These are phyloP conservation scores for Lentinula aciculospora DNA, from an alignment of 768 basidiomycete genomes.

Conservation along the genomic window DNA sequence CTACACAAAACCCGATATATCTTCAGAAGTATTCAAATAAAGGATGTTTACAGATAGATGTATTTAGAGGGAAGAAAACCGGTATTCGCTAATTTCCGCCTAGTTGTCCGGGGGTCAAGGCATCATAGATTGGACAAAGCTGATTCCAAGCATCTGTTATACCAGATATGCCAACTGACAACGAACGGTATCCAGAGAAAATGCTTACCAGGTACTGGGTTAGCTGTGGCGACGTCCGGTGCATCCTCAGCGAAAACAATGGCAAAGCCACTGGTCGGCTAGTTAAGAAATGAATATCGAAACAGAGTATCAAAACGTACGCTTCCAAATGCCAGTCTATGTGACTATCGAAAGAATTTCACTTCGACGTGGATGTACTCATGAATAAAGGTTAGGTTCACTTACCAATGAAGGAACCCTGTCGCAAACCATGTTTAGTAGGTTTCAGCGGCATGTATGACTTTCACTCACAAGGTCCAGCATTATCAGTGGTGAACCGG, in stretches of 20 bases:
- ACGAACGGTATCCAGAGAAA: neutral
- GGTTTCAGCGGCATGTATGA: neutral
- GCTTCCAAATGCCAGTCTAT: constrained; percentile 30
- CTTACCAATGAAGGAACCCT: constrained; percentile 24
- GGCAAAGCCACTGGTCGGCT: constrained; percentile 9
- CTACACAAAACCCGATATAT: too few species aligned
- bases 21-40: too few species aligned
- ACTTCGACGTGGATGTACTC: neutral
- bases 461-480: constrained; percentile 2
- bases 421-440: constrained; percentile 40
- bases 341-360: constrained; percentile 6
- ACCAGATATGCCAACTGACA: neutral
- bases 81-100: neutral
- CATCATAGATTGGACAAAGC: constrained; percentile 18
- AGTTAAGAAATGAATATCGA: neutral
- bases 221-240: neutral
- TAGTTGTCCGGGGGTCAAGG: neutral
- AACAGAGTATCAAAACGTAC: neutral
- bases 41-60: too few species aligned
- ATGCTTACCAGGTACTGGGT: constrained; percentile 10
- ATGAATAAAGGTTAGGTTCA: neutral
- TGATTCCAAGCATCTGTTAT: constrained; percentile 14
- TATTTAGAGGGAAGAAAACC: too few species aligned
- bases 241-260: constrained; percentile 15
- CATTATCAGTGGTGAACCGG: constrained; percentile 31